Percentiles rank a stretch among this genome's conserved stretches.
Conservation (phyloP, 768 basidiomycete species). For the Pilatotrama ljubarskyi region DNA sequence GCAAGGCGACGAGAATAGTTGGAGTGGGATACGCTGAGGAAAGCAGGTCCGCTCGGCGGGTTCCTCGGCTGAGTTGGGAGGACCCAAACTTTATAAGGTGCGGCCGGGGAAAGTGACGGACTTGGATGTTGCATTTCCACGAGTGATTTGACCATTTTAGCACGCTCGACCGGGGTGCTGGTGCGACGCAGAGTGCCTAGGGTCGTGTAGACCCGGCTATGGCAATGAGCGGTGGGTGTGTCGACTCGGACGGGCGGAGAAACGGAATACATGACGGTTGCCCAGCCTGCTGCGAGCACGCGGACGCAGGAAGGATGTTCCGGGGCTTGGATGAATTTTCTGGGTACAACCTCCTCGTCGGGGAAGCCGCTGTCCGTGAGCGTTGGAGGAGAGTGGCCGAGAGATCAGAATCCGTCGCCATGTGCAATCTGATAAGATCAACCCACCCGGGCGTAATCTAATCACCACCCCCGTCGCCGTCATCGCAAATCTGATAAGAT, state of each 20-base stretch:
- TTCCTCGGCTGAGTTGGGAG: background rate
- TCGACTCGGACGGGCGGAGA: constrained; percentile 7
- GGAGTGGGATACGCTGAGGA: constrained; percentile 6
- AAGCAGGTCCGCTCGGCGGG: constrained; percentile 6
- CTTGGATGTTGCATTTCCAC: constrained; percentile 7
- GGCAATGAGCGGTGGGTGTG: background rate
- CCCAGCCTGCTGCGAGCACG: background rate
- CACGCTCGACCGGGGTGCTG: background rate
- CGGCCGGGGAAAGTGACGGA: constrained; percentile 4
- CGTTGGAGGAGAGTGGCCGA: background rate
- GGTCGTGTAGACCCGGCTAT: constrained; percentile 3
- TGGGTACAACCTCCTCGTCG: background rate
- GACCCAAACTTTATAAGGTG: constrained; percentile 13
- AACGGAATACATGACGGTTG: constrained; percentile 3
- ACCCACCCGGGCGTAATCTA: background rate
- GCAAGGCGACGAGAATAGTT: constrained; percentile 6
- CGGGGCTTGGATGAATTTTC: background rate
- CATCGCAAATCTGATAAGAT: constrained; percentile 20
- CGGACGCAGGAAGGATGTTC: constrained; percentile 2
- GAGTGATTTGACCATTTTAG: constrained; percentile 1
- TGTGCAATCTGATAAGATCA: constrained; percentile 23
- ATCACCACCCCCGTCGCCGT: background rate
- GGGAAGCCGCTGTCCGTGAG: background rate
- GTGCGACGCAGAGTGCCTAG: constrained; percentile 3
- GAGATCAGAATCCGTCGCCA: constrained; percentile 11